Percentiles rank a stretch among this genome's conserved stretches.
Evolutionary conservation across 495 filamentous ascomycete genomes (phyloP).

Genomic region (Trichoderma reesei): DNA sequence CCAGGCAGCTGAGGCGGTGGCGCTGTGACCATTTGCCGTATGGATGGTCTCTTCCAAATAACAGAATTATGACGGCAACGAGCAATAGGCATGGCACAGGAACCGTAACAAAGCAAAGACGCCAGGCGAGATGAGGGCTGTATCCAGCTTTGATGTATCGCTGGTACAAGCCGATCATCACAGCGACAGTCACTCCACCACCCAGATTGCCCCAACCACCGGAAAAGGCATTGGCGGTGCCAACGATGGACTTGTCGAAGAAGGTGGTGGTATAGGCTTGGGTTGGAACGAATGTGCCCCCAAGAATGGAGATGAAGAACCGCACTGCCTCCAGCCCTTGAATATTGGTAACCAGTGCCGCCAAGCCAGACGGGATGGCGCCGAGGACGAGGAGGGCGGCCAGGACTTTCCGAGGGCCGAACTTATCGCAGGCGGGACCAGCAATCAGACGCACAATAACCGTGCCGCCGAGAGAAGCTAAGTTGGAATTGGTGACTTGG

Average conservation of each 20-base stretch:
- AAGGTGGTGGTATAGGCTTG: conserved; percentile 95
- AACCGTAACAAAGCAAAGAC: conserved; percentile 45
- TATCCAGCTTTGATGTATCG: conserved; percentile 58
- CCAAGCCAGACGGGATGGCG: conserved; percentile 71
- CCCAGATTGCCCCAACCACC: conserved; percentile 86
- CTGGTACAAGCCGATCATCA: conserved; percentile 90
- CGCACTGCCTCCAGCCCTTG: conserved; percentile 65
- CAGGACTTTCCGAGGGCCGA: conserved; percentile 75
- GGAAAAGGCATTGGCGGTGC: conserved; percentile 78
- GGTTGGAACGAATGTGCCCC: conserved; percentile 85
- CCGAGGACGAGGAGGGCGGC: conserved; percentile 64
- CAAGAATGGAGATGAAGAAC: conserved; percentile 91
- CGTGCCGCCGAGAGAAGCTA: conserved; percentile 79
- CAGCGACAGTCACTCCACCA: conserved; percentile 79
- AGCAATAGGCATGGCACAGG: conserved; percentile 66
- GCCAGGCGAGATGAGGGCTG: conserved; percentile 62
- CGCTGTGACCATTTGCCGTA: conserved; percentile 64
- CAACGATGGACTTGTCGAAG: conserved; percentile 93
- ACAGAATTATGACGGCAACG: conserved; percentile 56
- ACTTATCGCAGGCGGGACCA: conserved; percentile 76
- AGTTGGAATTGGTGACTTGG: conserved; percentile 87
- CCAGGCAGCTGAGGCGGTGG: neutral
- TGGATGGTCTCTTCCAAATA: conserved; percentile 76
- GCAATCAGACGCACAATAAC: conserved; percentile 76
- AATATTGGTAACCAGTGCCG: conserved; percentile 62